A percentile compares a stretch with the other conserved stretches of the same genome.
These are phyloP conservation scores for Flaveria trinervia DNA, from an alignment of 129 eudicot genomes.

Conservation along the genomic window DNA sequence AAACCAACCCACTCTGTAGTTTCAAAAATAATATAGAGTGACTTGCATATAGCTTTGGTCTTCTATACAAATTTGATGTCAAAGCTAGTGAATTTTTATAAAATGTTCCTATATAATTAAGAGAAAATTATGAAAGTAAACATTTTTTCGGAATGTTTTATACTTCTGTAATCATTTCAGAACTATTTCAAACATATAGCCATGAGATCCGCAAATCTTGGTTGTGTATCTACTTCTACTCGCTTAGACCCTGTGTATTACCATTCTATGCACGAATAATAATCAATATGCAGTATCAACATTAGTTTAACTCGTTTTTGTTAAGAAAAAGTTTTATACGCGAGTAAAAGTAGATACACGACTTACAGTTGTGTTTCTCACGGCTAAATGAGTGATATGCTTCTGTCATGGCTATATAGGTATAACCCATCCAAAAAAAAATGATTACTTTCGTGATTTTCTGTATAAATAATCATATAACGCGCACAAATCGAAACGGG, in stretches of 20 bases:
- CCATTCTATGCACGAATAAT: too few species aligned
- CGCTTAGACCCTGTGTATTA: background rate
- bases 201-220: background rate
- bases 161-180: background rate
- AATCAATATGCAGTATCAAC: background rate
- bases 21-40: background rate
- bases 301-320: background rate
- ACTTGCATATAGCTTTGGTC: background rate
- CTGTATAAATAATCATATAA: background rate
- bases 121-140: background rate
- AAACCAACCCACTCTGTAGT: slow-evolving; percentile 25
- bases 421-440: background rate
- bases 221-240: background rate
- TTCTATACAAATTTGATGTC: slow-evolving; percentile 26
- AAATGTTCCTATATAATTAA: background rate
- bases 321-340: too few species aligned
- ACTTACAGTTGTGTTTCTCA: background rate
- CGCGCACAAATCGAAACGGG: background rate
- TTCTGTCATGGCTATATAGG: background rate
- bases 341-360: background rate
- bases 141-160: background rate
- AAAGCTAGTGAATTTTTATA: slow-evolving; percentile 16
- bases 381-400: background rate
- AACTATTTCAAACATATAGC: background rate
- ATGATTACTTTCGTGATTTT: background rate